phyloP scores from a whole-genome alignment of 345 rosid species.

The Populus nigra region DNA sequence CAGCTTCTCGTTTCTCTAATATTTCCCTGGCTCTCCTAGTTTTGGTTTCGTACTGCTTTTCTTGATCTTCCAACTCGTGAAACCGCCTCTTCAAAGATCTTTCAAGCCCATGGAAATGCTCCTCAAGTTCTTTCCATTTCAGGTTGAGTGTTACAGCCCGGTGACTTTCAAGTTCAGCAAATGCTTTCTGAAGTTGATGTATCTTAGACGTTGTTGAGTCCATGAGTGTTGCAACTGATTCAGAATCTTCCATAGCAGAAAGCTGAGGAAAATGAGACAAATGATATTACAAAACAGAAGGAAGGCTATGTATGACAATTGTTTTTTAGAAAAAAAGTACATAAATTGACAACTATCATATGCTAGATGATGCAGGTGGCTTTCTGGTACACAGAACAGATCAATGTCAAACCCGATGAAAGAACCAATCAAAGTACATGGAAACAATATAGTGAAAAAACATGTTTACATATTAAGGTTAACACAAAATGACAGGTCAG shows the following conservation, averaged over 20 bases:
- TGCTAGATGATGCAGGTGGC: neutral
- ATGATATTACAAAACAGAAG: neutral
- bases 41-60: constrained; percentile 69
- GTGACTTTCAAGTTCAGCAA: constrained; percentile 96
- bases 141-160: constrained; percentile 83
- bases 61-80: constrained; percentile 96
- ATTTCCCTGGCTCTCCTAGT: constrained; percentile 74
- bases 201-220: constrained; percentile 85
- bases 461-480: neutral
- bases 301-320: neutral
- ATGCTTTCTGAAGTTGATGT: constrained; percentile 97
- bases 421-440: neutral
- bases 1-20: constrained; percentile 72
- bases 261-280: constrained; percentile 24
- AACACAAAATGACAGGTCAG: neutral
- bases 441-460: neutral
- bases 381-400: neutral
- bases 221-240: constrained; percentile 69
- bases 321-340: neutral
- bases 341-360: neutral
- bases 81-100: constrained; percentile 96
- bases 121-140: constrained; percentile 97
- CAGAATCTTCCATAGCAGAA: constrained; percentile 65
- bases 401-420: neutral
- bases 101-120: constrained; percentile 97